Evolutionary conservation across 2,329 filamentous ascomycete genomes (phyloP).

Genomic region (Fusarium verticillioides): DNA sequence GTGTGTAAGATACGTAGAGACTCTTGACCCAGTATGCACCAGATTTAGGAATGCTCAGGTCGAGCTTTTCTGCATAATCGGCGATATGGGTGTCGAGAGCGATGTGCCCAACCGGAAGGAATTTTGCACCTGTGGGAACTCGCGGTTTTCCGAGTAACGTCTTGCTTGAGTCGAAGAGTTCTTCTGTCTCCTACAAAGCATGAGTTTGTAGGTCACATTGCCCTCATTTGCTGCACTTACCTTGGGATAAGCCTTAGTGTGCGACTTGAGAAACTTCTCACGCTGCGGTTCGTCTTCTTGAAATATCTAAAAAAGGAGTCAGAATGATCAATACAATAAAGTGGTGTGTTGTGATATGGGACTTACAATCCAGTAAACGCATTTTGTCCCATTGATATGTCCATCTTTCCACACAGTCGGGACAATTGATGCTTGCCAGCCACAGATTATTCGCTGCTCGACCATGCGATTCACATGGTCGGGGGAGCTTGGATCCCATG

Average conservation of each 20-base stretch:
- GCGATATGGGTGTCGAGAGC: not conserved
- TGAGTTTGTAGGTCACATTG: rapidly evolving
- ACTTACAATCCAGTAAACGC: not conserved
- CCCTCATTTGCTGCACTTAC: rapidly evolving
- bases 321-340: rapidly evolving
- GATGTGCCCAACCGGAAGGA: not conserved
- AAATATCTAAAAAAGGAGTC: rapidly evolving
- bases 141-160: not conserved
- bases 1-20: not conserved
- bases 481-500: not conserved
- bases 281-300: not conserved
- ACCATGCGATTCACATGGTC: not conserved
- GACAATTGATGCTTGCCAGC: not conserved
- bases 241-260: not conserved
- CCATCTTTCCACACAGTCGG: not conserved
- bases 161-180: not conserved
- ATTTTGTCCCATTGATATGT: not conserved
- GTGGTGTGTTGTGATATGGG: rapidly evolving
- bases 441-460: not conserved
- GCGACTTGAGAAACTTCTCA: not conserved
- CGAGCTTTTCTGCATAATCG: rapidly evolving
- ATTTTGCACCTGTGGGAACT: rapidly evolving
- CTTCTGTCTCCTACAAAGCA: not conserved
- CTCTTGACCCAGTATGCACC: not conserved
- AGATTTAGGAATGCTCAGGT: not conserved